phyloP scores from a whole-genome alignment of 2,329 filamentous ascomycete genomes.

The Fusarium buxicola region DNA sequence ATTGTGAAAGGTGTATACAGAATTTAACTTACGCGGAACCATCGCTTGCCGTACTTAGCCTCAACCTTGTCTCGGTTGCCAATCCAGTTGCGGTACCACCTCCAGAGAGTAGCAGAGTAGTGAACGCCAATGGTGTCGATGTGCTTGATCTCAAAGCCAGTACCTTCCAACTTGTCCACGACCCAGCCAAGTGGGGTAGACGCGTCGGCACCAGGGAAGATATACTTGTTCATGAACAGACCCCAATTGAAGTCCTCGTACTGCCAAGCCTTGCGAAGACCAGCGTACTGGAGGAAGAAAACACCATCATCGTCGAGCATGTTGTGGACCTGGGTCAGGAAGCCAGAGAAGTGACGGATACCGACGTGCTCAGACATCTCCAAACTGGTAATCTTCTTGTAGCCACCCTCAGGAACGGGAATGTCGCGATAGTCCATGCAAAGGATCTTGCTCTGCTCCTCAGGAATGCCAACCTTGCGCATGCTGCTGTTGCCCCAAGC shows the following conservation, averaged over 20 bases:
- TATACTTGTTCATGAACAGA: slow-evolving; percentile 99
- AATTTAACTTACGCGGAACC: slow-evolving; percentile 83
- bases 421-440: slow-evolving; percentile 99
- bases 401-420: slow-evolving; percentile 74
- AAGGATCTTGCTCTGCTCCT: slow-evolving; percentile 90
- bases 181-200: slow-evolving; percentile 93
- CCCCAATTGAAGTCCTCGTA: slow-evolving; percentile 99
- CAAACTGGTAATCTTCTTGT: slow-evolving; percentile 95
- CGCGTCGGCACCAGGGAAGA: slow-evolving; percentile 97
- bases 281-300: slow-evolving; percentile 96
- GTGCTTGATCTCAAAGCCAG: slow-evolving; percentile 79
- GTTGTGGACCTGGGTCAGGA: slow-evolving; percentile 88
- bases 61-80: slow-evolving; percentile 91
- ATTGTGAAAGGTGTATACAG: background rate
- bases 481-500: slow-evolving; percentile 95
- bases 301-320: slow-evolving; percentile 97
- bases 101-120: slow-evolving; percentile 96
- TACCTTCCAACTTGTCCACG: slow-evolving; percentile 84
- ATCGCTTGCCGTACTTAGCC: slow-evolving; percentile 93
- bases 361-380: slow-evolving; percentile 99
- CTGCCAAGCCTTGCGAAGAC: slow-evolving; percentile 94
- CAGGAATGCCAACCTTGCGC: slow-evolving; percentile 81
- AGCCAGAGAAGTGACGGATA: slow-evolving; percentile 84
- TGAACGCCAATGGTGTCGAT: slow-evolving; percentile 96
- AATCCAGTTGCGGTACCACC: slow-evolving; percentile 99